A percentile compares a stretch with the other conserved stretches of the same genome.
Evolutionary conservation across 2,329 filamentous ascomycete genomes (phyloP).

Genomic region (Myriosclerotinia duriaeana): DNA sequence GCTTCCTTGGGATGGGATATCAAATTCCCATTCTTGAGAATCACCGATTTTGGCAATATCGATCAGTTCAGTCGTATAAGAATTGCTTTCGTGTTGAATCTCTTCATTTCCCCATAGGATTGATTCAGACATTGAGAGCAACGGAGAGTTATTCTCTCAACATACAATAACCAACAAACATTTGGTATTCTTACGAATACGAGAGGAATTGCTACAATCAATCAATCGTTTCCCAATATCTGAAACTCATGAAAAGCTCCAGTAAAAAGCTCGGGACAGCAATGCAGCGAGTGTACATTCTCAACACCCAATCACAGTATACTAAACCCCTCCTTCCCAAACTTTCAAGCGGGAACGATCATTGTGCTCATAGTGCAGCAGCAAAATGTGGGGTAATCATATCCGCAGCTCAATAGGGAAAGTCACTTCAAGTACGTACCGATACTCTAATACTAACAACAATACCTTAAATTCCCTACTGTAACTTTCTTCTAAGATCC

Average conservation of each 20-base stretch:
- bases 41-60: neutral
- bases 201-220: neutral
- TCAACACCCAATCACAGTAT: neutral
- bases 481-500: neutral
- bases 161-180: neutral
- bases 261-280: neutral
- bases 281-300: neutral
- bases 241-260: neutral
- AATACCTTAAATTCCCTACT: conserved; percentile 5
- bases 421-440: neutral
- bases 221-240: neutral
- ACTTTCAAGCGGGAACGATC: conserved; percentile 10
- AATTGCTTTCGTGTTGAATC: neutral
- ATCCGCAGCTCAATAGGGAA: neutral
- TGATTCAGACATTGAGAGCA: neutral
- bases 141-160: neutral
- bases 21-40: conserved; percentile 7
- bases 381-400: conserved; percentile 13
- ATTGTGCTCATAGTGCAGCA: neutral
- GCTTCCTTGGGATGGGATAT: neutral
- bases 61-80: neutral
- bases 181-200: neutral
- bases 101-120: too few relatives aligned
- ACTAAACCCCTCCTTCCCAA: neutral
- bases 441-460: too few relatives aligned